These are phyloP conservation scores for Aureobasidium sp. DNA, from an alignment of 2,329 filamentous ascomycete genomes.

Conservation along the genomic window DNA sequence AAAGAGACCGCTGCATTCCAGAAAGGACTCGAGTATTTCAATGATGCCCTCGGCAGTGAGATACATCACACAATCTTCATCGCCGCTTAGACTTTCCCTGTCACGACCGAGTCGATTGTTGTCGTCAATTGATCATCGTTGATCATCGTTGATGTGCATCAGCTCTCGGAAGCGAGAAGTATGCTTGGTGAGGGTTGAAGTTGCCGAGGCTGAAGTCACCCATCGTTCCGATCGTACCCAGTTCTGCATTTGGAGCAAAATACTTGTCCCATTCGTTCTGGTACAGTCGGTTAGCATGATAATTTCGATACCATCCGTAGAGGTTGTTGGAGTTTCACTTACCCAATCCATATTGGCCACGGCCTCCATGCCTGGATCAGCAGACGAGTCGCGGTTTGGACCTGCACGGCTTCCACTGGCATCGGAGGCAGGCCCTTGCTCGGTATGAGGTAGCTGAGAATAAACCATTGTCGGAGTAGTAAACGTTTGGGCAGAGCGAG, in stretches of 20 bases:
- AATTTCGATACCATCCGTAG: neutral
- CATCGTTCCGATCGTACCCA: constrained; percentile 27
- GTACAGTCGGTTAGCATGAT: neutral
- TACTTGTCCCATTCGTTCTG: constrained; percentile 43
- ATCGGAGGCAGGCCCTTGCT: constrained; percentile 18
- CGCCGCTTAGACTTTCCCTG: too few relatives aligned
- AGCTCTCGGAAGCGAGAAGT: neutral
- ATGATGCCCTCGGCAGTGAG: constrained; percentile 37
- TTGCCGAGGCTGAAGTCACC: constrained; percentile 29
- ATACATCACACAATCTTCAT: constrained; percentile 25
- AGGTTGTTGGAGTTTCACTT: constrained; percentile 27
- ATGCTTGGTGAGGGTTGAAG: constrained; percentile 21
- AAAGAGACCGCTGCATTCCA: constrained; percentile 41
- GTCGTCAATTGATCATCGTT: neutral
- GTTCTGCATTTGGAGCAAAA: constrained; percentile 33
- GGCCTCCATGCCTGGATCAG: constrained; percentile 27
- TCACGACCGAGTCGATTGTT: too few relatives aligned
- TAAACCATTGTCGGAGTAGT: constrained; percentile 12
- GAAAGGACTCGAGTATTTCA: constrained; percentile 35
- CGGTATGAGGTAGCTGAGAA: constrained; percentile 1
- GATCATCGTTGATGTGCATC: neutral
- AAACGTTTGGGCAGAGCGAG: constrained; percentile 10
- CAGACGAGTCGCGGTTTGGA: constrained; percentile 16
- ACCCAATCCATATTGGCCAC: constrained; percentile 61
- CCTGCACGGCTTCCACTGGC: constrained; percentile 21